phyloP scores from a whole-genome alignment of 257 asterid genomes.

The Perilla frutescens region DNA sequence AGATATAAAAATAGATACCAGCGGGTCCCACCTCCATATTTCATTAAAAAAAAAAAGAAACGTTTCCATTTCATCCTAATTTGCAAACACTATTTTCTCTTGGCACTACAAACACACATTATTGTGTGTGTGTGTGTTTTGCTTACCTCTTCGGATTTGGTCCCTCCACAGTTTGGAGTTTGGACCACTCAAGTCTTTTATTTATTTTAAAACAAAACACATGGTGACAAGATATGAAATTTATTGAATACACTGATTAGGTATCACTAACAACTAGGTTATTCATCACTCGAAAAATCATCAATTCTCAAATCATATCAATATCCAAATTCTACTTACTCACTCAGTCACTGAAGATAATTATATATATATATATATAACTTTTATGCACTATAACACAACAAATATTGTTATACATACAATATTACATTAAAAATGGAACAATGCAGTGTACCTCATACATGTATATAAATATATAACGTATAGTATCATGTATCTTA shows the following conservation, averaged over 20 bases:
- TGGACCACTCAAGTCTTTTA: constrained; percentile 7
- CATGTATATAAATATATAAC: too few species aligned
- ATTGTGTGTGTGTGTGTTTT: background rate
- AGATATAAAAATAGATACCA: background rate
- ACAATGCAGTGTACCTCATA: too few species aligned
- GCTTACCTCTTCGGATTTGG: background rate
- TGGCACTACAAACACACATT: background rate
- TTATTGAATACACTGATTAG: background rate
- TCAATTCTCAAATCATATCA: too few species aligned
- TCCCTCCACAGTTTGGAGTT: background rate
- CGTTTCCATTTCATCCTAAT: background rate
- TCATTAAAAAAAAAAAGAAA: background rate
- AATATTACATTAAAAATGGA: too few species aligned
- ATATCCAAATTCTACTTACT: too few species aligned
- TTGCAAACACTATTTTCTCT: background rate
- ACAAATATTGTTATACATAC: too few species aligned
- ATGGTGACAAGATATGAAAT: background rate
- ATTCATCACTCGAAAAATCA: too few species aligned
- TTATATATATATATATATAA: too few species aligned
- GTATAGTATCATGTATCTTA: too few species aligned
- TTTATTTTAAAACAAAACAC: background rate
- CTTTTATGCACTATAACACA: too few species aligned
- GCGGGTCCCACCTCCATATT: constrained; percentile 29
- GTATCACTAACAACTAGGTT: too few species aligned
- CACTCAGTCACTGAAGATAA: too few species aligned